A percentile compares a stretch with the other conserved stretches of the same genome.
phyloP scores from a whole-genome alignment of 2,329 filamentous ascomycete species.

The Nigrograna mackinnonii region DNA sequence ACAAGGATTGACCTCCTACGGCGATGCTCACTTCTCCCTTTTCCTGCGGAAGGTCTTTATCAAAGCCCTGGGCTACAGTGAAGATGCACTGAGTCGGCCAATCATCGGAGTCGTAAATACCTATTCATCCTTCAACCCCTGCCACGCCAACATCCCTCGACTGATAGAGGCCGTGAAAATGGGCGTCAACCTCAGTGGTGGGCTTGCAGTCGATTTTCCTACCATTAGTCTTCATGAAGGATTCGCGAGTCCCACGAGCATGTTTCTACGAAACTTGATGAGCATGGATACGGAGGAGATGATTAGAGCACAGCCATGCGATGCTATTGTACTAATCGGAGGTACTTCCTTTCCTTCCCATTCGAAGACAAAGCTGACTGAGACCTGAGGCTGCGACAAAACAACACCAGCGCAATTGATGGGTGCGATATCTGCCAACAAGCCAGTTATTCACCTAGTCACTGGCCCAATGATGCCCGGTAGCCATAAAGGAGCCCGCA shows the following conservation, averaged over 20 bases:
- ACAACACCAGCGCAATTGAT: conserved; percentile 75
- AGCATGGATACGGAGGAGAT: conserved; percentile 82
- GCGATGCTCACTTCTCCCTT: conserved; percentile 74
- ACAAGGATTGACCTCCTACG: conserved; percentile 69
- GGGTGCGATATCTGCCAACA: conserved; percentile 76
- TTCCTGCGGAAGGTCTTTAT: conserved; percentile 79
- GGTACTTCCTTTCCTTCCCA: conserved; percentile 47
- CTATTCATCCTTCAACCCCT: conserved; percentile 73
- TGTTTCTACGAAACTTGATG: conserved; percentile 77
- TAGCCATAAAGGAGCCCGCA: conserved; percentile 63
- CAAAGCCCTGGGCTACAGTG: conserved; percentile 74
- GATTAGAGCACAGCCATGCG: conserved; percentile 71
- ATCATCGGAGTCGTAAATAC: conserved; percentile 79
- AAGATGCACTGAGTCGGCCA: conserved; percentile 70
- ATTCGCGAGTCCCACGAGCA: conserved; percentile 72
- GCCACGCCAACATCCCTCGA: conserved; percentile 72
- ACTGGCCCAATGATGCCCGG: conserved; percentile 79
- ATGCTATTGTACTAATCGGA: conserved; percentile 69
- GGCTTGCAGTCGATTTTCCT: conserved; percentile 72
- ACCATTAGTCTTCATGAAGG: conserved; percentile 74
- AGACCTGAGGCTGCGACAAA: conserved; percentile 71
- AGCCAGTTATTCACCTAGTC: conserved; percentile 69
- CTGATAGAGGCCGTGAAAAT: conserved; percentile 65
- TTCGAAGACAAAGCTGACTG: background rate
- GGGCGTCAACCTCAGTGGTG: conserved; percentile 61